phyloP scores from a whole-genome alignment of 768 basidiomycete genomes.

The Suillus spraguei region DNA sequence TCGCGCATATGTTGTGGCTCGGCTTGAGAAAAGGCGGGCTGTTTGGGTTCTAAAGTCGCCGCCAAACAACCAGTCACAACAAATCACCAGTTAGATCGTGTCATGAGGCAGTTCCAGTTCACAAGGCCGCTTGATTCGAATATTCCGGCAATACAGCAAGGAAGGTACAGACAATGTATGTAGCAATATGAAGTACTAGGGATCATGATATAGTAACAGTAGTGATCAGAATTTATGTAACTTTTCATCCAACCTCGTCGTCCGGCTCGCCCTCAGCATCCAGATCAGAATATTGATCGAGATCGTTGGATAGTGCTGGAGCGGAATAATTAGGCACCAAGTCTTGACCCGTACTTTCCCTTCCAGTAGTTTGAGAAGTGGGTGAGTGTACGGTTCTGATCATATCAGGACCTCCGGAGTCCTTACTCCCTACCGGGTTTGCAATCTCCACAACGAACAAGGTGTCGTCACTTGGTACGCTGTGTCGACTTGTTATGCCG shows the following conservation, averaged over 20 bases:
- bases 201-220: conserved; percentile 23
- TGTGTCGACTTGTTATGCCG: conserved; percentile 50
- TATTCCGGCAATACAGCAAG: conserved; percentile 11
- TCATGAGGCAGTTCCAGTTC: not conserved
- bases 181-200: conserved; percentile 21
- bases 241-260: conserved; percentile 48
- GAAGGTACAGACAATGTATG: conserved; percentile 10
- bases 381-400: conserved; percentile 7
- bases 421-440: conserved; percentile 30
- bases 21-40: conserved; percentile 24
- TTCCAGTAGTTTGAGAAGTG: conserved; percentile 24
- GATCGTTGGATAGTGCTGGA: conserved; percentile 26
- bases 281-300: conserved; percentile 34
- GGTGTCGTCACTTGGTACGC: conserved; percentile 61
- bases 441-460: conserved; percentile 41
- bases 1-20: conserved; percentile 35
- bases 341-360: conserved; percentile 11
- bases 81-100: conserved; percentile 14
- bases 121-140: not conserved
- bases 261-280: conserved; percentile 49
- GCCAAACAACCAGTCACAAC: conserved; percentile 24
- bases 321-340: conserved; percentile 3
- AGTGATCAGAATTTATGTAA: conserved; percentile 26
- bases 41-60: conserved; percentile 19
- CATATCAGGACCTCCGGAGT: conserved; percentile 18